Evolutionary conservation across 768 basidiomycete genomes (phyloP).

Genomic region (Suillus lakei): DNA sequence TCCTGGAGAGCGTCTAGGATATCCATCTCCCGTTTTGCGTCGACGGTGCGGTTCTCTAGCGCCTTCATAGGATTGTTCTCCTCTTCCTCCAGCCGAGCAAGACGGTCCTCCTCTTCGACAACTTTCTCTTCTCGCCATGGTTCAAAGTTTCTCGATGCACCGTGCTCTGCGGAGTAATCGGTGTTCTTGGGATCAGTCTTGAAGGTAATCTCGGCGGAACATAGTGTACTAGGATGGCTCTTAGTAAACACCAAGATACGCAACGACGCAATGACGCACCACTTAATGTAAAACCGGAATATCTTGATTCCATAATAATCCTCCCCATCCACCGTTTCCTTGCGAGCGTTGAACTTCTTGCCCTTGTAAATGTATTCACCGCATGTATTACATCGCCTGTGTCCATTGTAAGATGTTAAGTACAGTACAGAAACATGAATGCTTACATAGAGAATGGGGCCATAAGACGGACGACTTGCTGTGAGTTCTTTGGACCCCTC

Average conservation of each 20-base stretch:
- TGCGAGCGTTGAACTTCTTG: slow-evolving; percentile 99
- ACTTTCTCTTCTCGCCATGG: slow-evolving; percentile 90
- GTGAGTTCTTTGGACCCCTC: slow-evolving; percentile 90
- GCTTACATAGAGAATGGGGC: slow-evolving; percentile 97
- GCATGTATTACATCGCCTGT: slow-evolving; percentile 90
- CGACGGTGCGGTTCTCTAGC: slow-evolving; percentile 89
- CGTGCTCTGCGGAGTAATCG: slow-evolving; percentile 92
- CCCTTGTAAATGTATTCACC: slow-evolving; percentile 99
- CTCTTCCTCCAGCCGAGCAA: slow-evolving; percentile 87
- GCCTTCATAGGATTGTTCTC: slow-evolving; percentile 98
- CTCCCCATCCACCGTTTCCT: slow-evolving; percentile 97
- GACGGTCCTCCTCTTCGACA: slow-evolving; percentile 80
- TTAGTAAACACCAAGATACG: neutral
- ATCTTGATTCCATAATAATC: slow-evolving; percentile 99
- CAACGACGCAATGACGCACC: slow-evolving; percentile 54
- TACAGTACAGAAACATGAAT: neutral
- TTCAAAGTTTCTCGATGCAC: slow-evolving; percentile 97
- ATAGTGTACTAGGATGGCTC: slow-evolving; percentile 70
- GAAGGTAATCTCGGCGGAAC: slow-evolving; percentile 98
- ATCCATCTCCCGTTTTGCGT: slow-evolving; percentile 98
- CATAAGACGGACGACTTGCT: slow-evolving; percentile 98
- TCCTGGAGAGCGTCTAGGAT: slow-evolving; percentile 95
- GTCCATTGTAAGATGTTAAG: slow-evolving; percentile 16
- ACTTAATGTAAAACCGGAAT: slow-evolving; percentile 92
- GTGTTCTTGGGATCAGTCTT: slow-evolving; percentile 99